A percentile compares a stretch with the other conserved stretches of the same genome.
These are phyloP conservation scores for Penicillium sp. DNA, from an alignment of 2,329 filamentous ascomycete genomes.

Conservation along the genomic window DNA sequence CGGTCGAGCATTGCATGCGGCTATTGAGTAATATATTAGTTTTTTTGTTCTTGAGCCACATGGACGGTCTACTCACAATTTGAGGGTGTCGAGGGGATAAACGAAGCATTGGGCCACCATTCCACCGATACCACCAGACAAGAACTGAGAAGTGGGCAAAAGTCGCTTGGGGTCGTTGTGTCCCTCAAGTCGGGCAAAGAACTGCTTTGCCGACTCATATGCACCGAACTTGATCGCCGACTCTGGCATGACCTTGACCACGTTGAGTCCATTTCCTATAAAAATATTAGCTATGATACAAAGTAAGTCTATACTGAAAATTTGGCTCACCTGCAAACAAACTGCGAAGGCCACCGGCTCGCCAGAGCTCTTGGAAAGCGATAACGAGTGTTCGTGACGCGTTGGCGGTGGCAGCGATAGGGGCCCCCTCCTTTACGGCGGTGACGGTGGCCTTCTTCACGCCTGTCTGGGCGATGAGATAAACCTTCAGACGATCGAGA, in stretches of 20 bases:
- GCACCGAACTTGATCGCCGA: conserved; percentile 78
- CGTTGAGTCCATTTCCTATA: conserved; percentile 92
- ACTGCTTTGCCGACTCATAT: conserved; percentile 64
- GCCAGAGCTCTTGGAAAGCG: conserved; percentile 77
- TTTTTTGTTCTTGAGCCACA: not conserved
- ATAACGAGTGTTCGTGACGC: conserved; percentile 67
- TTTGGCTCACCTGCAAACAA: conserved; percentile 80
- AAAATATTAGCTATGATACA: conserved; percentile 17
- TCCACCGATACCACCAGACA: conserved; percentile 85
- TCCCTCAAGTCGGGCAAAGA: conserved; percentile 81
- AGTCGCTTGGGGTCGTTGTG: conserved; percentile 78
- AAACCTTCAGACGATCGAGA: conserved; percentile 95
- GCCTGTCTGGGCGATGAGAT: conserved; percentile 86
- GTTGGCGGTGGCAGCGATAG: conserved; percentile 62
- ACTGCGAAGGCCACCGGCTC: conserved; percentile 78
- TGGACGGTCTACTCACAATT: conserved; percentile 50
- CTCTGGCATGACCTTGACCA: conserved; percentile 97
- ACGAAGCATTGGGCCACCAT: conserved; percentile 95
- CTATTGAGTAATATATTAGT: conserved; percentile 36
- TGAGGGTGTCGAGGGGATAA: conserved; percentile 78
- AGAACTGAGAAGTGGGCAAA: conserved; percentile 80
- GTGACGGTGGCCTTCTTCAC: conserved; percentile 57
- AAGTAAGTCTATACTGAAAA: not conserved
- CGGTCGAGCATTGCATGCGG: conserved; percentile 91
- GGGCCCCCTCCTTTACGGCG: conserved; percentile 68